Evolutionary conservation across 2,329 filamentous ascomycete genomes (phyloP), one percentile per base, ranked within the genome.

Genomic region (Aspergillus sp.): DNA sequence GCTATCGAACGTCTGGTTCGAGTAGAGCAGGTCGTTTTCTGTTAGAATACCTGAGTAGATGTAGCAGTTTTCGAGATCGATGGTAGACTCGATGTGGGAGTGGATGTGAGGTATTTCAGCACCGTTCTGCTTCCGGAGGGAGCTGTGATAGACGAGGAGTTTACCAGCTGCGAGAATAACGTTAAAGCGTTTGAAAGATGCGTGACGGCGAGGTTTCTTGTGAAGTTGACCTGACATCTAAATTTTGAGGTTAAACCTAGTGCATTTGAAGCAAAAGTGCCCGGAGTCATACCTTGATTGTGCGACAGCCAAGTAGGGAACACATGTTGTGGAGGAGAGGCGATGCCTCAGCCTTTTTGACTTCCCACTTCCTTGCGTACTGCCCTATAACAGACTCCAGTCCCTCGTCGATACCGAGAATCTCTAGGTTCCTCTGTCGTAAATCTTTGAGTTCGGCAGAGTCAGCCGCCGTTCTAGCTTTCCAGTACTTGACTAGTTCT

Each of bases 281-380:
- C 9, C 6, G 12, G 11, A 22, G 5, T 13, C 37, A 24, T 73
- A 80, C 77, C 64, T 79, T 79, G 54, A 89, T 83, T 17, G 83
- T 77, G 42, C 86, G 83, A 68, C 86, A 89, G 39, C 79, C 80
- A 11, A 83, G 80, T 20, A 89, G 81, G n/a, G 83, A 81, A 69
- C 86, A 89, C 75, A 89, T 81, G 68, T 89, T 86, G 75, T 87
- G 88, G n/a, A 89, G 73, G 40, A 83, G 75, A 1, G 86, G 82
- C 1, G 82, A 86, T n/a, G 86, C 84, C 63, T 82, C 82, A 1
- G 85, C 83, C 61, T 86, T 81, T 15, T 79, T 83, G 20, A 89
- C 85, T 68, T 89, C 86, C 86, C 86, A 89, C 65, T 89, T 88
- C 62, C 80, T 77, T 0, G 85, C 85, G 66, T 85, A 88, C 65